These are phyloP conservation scores for Otatea glauca DNA, from an alignment of 176 grass and related monocot genomes.

Conservation along the genomic window DNA sequence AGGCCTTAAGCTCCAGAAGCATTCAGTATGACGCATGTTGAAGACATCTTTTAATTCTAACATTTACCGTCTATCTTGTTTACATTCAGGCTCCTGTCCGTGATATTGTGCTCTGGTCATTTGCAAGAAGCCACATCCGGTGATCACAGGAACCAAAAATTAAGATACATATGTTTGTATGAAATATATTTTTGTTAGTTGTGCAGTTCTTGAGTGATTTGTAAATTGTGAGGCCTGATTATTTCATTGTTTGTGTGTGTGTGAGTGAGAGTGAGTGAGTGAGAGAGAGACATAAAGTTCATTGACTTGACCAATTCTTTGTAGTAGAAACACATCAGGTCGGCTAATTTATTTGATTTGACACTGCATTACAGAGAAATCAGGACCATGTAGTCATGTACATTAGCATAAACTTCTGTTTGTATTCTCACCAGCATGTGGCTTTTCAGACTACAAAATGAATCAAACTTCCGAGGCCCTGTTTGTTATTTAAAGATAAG, in stretches of 20 bases:
- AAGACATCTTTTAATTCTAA: not conserved
- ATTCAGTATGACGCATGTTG: not conserved
- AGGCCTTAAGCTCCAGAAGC: not conserved
- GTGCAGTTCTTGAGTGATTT: constrained; percentile 50
- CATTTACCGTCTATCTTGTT: not conserved
- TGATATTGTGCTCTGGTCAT: constrained; percentile 79
- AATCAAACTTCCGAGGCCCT: not conserved
- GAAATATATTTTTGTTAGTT: constrained; percentile 18
- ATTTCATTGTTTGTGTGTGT: constrained; percentile 30
- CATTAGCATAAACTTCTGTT: not conserved
- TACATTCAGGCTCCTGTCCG: constrained; percentile 79
- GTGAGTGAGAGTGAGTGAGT: not conserved
- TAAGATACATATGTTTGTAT: constrained; percentile 8
- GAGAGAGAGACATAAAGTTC: not conserved
- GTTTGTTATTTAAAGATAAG: not conserved
- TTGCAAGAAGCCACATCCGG: constrained; percentile 83
- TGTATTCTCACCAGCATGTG: not conserved
- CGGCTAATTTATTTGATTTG: constrained; percentile 21
- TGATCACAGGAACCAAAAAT: constrained; percentile 48
- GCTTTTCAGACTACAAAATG: not conserved
- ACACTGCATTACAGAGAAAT: constrained; percentile 10
- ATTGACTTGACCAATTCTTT: constrained; percentile 39
- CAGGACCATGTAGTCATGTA: constrained; percentile 22
- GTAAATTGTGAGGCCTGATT: constrained; percentile 53
- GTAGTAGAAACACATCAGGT: constrained; percentile 5